Percentiles rank a stretch among this genome's conserved stretches.
Evolutionary conservation across 2,329 filamentous ascomycete species (phyloP).

Genomic region (Penicillium digitatum): DNA sequence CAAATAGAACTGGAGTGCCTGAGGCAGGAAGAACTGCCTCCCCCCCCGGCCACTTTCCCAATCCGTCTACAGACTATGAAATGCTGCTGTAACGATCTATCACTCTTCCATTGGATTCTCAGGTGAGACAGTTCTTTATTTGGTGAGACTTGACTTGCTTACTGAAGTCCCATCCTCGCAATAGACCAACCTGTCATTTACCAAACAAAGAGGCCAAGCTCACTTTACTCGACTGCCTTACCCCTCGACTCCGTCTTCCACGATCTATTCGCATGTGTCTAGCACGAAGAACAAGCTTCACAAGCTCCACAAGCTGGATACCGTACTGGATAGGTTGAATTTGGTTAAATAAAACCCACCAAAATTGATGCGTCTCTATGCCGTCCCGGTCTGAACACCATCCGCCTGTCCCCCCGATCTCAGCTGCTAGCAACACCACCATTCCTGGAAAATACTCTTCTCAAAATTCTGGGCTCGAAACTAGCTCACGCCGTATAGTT

Average conservation of each 20-base stretch:
- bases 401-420: constrained; percentile 27
- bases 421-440: constrained; percentile 18
- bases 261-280: constrained; percentile 15
- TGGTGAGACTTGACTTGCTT: neutral
- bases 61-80: constrained; percentile 23
- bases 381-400: constrained; percentile 35
- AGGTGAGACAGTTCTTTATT: constrained; percentile 3
- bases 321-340: neutral
- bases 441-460: constrained; percentile 18
- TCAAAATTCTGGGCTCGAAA: constrained; percentile 17
- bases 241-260: constrained; percentile 13
- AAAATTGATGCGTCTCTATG: constrained; percentile 35
- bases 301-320: constrained; percentile 10
- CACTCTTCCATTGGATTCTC: neutral
- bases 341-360: neutral
- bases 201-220: constrained; percentile 9
- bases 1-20: constrained; percentile 8
- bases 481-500: constrained; percentile 18
- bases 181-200: neutral
- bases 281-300: constrained; percentile 12
- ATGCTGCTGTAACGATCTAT: constrained; percentile 7
- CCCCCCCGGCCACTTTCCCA: constrained; percentile 20
- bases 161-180: neutral
- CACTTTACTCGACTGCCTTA: constrained; percentile 5
- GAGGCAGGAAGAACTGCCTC: constrained; percentile 8